Conservation (phyloP, 345 rosid genomes). For the Gossypium anomalum region DNA sequence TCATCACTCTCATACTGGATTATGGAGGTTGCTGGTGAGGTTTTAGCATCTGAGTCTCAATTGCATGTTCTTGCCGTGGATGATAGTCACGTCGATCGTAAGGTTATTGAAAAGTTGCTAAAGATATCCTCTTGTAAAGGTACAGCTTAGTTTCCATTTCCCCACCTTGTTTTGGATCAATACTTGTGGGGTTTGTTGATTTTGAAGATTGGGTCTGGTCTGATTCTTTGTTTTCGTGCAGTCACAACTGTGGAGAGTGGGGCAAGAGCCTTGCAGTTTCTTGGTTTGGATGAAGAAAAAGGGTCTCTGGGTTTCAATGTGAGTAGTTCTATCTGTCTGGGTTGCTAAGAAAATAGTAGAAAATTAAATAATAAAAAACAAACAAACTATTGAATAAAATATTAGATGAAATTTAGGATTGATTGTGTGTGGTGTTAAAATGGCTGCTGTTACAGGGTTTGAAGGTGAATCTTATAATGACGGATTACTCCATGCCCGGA, state of each 20-base stretch:
- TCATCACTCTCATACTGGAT: not conserved
- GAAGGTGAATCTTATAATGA: slow-evolving; percentile 73
- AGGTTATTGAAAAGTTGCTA: slow-evolving; percentile 72
- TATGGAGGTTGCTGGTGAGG: slow-evolving; percentile 39
- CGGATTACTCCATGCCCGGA: slow-evolving; percentile 86
- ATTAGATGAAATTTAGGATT: not conserved
- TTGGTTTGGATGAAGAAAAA: slow-evolving; percentile 72
- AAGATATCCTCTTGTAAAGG: slow-evolving; percentile 80
- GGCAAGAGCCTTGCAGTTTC: slow-evolving; percentile 63
- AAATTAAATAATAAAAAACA: not conserved
- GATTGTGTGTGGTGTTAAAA: not conserved
- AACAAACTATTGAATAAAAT: not conserved
- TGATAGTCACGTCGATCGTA: slow-evolving; percentile 77
- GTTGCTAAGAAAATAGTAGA: slow-evolving; percentile 8
- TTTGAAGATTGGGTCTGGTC: not conserved
- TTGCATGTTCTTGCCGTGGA: slow-evolving; percentile 95
- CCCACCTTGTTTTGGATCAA: not conserved
- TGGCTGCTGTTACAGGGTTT: slow-evolving; percentile 39
- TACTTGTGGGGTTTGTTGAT: not conserved
- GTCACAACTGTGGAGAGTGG: slow-evolving; percentile 76
- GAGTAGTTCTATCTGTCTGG: slow-evolving; percentile 25
- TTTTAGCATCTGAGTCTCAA: slow-evolving; percentile 30
- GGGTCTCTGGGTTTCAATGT: slow-evolving; percentile 59
- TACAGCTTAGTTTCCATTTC: slow-evolving; percentile 7
- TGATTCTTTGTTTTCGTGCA: slow-evolving; percentile 22